phyloP scores from a whole-genome alignment of 371 early-diverging fungal genomes.

The Dichotomocladium elegans region DNA sequence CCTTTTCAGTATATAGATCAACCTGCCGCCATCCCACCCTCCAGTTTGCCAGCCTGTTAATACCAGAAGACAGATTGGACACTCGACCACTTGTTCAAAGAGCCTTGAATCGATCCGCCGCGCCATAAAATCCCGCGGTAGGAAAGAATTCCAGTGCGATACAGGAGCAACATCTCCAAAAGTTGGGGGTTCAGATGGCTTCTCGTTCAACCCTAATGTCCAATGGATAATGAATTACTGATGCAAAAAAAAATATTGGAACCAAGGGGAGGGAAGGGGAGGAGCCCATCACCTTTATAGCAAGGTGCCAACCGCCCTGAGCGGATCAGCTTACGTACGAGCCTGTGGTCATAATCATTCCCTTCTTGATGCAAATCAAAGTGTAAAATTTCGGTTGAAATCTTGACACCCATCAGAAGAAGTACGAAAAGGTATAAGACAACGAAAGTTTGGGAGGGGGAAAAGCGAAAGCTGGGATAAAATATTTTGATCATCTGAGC shows the following conservation, averaged over 20 bases:
- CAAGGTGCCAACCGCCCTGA: conserved; percentile 80
- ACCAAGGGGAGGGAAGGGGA: too few relatives aligned
- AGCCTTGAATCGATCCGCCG: not conserved
- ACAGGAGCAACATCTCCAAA: conserved; percentile 41
- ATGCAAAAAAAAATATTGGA: not conserved
- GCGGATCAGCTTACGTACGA: conserved; percentile 65
- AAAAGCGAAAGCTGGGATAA: not conserved
- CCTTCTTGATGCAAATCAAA: not conserved
- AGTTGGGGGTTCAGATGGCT: conserved; percentile 8
- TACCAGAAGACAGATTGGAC: conserved; percentile 73
- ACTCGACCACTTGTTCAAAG: conserved; percentile 69
- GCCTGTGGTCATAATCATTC: conserved; percentile 20
- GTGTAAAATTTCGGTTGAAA: not conserved
- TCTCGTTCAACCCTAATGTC: not conserved
- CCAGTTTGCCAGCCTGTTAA: not conserved
- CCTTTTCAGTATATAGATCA: too few relatives aligned
- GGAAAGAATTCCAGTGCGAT: conserved; percentile 13
- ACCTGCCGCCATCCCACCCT: not conserved
- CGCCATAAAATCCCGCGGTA: not conserved
- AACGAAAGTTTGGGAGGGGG: not conserved
- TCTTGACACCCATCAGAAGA: conserved; percentile 7
- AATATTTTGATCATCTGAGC: not conserved
- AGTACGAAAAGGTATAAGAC: not conserved
- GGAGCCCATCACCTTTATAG: conserved; percentile 63
- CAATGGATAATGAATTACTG: not conserved